phyloP scores from a whole-genome alignment of 2,329 filamentous ascomycete genomes.

The Kalmusia sp. region DNA sequence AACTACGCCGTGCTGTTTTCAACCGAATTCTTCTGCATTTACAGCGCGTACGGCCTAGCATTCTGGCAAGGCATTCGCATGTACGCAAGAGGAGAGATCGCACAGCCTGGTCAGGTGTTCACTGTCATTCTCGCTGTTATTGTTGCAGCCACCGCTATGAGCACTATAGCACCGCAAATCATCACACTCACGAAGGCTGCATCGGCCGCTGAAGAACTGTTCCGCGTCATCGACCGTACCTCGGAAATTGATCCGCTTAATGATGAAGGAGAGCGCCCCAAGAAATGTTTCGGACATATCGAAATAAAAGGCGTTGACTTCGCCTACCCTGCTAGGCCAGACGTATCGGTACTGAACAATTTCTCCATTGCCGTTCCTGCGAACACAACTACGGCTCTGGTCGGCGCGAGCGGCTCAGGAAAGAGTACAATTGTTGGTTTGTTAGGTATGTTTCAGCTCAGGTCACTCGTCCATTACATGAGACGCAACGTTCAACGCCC shows the following conservation, averaged over 20 bases:
- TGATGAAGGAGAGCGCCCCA: slow-evolving; percentile 29
- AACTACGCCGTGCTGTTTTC: slow-evolving; percentile 54
- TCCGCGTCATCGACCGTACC: slow-evolving; percentile 72
- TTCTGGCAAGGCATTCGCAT: slow-evolving; percentile 63
- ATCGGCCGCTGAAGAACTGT: slow-evolving; percentile 42
- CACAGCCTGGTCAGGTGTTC: slow-evolving; percentile 44
- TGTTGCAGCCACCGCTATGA: slow-evolving; percentile 70
- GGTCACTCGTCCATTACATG: too few relatives aligned
- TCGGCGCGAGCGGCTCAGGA: slow-evolving; percentile 91
- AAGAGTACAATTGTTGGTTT: slow-evolving; percentile 94
- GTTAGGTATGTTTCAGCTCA: slow-evolving; percentile 16
- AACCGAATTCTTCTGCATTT: slow-evolving; percentile 51
- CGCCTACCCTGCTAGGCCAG: slow-evolving; percentile 91
- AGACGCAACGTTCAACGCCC: too few relatives aligned
- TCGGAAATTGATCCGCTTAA: slow-evolving; percentile 74
- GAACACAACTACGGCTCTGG: slow-evolving; percentile 89
- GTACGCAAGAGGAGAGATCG: slow-evolving; percentile 62
- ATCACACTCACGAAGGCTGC: slow-evolving; percentile 64
- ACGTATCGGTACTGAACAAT: slow-evolving; percentile 85
- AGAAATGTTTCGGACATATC: slow-evolving; percentile 59
- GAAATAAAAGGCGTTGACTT: slow-evolving; percentile 83
- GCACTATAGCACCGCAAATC: slow-evolving; percentile 86
- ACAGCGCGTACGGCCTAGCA: slow-evolving; percentile 55
- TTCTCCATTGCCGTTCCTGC: slow-evolving; percentile 82
- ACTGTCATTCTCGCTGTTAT: slow-evolving; percentile 45